Evolutionary conservation across 306 rosid genomes (phyloP), one percentile per base, ranked within the genome.

Genomic region (Oemleria cerasiformis): DNA sequence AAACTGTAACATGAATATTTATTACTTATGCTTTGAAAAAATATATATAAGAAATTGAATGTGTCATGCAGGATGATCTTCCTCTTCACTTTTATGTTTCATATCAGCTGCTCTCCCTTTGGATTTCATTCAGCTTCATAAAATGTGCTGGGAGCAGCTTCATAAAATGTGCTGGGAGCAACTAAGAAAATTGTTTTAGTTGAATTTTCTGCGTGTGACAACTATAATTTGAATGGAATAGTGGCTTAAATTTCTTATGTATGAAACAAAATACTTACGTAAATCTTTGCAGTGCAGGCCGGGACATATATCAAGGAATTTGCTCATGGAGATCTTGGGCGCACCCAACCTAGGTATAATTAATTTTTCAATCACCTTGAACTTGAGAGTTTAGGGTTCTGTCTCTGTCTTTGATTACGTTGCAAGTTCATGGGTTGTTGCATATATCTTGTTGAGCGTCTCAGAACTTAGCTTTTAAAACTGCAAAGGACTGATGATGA

Each of bases 291-390:
- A 48, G 19, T 55, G 59, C 88, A 94, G 96, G 99, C 97, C 59
- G 96, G 99, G 78, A 94, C 99, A 48, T 94, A 94, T 74, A 91
- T 94, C 71, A 94, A 94, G 84, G 99, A 91, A 84, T 91, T 91
- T 72, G 95, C 91, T 55, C 97, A 91, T 64, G 96, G 99, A 13
- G 97, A 94, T 84, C 96, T 91, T 75, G 96, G 97, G 63, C 89
- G 97, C 67, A 91, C 96, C 9, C 81, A 89, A 70, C 98, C 98
- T 58, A 91, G 92, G 98, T 91, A 91, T 75, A 78, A 48, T 54
- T 60, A 23, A 25, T 50, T 54, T 20, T 55, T 48, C 59, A 10
- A 6, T 49, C 53, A 67, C 72, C 19, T 72, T 66, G 36, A 47
- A 49, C 71, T 57, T 59, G 39, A 13, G 9, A 57, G 40, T 5